Percentiles rank a stretch among this genome's conserved stretches.
Evolutionary conservation across 768 basidiomycete species (phyloP).

Genomic region (Lentinula aciculospora): DNA sequence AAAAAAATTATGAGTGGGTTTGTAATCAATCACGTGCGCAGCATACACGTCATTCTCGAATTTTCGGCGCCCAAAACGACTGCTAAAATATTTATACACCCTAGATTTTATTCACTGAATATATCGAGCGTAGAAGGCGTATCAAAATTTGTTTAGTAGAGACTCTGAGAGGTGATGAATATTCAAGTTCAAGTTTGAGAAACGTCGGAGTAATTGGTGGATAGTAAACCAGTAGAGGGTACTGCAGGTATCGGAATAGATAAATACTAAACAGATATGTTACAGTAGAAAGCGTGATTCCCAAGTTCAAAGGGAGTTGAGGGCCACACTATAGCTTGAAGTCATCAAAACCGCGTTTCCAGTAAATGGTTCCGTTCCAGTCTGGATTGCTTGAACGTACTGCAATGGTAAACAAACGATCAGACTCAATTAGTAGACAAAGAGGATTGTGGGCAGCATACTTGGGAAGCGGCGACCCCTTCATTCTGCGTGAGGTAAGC

Average conservation of each 20-base stretch:
- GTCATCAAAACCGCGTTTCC: constrained; percentile 43
- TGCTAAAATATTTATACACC: neutral
- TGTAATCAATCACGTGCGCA: neutral
- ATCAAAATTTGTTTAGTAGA: too few relatives aligned
- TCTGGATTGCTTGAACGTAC: constrained; percentile 50
- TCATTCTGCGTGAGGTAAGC: constrained; percentile 40
- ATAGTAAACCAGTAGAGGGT: too few relatives aligned
- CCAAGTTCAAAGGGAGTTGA: constrained; percentile 11
- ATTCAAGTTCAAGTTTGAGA: too few relatives aligned
- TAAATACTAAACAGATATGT: too few relatives aligned
- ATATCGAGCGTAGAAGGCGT: too few relatives aligned
- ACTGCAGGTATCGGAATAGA: neutral
- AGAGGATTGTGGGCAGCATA: constrained; percentile 17
- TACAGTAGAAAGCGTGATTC: neutral
- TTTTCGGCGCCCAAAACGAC: neutral
- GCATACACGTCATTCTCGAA: constrained; percentile 3
- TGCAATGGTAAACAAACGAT: constrained; percentile 11
- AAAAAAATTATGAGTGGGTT: neutral
- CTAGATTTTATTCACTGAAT: too few relatives aligned
- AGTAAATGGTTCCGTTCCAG: constrained; percentile 51
- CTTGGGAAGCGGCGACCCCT: constrained; percentile 43
- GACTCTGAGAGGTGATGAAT: too few relatives aligned
- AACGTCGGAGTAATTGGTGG: too few relatives aligned
- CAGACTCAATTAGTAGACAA: neutral
- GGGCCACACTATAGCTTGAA: constrained; percentile 32